Base-by-base conservation (phyloP, 2,329 filamentous ascomycete species). In the Pestalotiopsis sp. region DNA sequence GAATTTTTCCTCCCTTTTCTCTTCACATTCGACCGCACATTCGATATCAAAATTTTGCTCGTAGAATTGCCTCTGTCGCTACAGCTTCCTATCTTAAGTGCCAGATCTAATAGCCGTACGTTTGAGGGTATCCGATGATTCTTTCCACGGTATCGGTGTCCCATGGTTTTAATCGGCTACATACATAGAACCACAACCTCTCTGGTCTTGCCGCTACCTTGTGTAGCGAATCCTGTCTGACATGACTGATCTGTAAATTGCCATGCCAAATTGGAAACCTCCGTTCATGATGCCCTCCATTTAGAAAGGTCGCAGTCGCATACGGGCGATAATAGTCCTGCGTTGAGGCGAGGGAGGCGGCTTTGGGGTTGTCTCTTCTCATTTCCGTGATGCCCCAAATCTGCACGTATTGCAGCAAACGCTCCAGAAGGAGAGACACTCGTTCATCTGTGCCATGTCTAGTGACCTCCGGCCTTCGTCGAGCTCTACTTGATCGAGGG, bases 161-260 rank as follows among this genome's bases (percentile, higher is more conserved):
- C 77, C 60, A 79, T 79, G 77, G 77, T 79, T 76, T 70, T 74
- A 76, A 69, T 74, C 75, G 77, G 77, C 77, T 68, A 78, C 76
- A 79, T 76, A 14, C 64, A 68, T 67, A 14, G 4, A 57, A 38
- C 13, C 6, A 20, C 45, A 23, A 6, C 17, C 45, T n/a, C 11
- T 9, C 9, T n/a, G 45, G 17, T 52, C 45, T 52, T 52, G 45
- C 45, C 20, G 17, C 45, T 52, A 9, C 13, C 17, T 17, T 13
- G 17, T 45, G 12, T 45, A 36, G 31, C 31, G 31, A 17, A 45
- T 17, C 12, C 45, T 52, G 45, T 6, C 17, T n/a, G 45, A n/a
- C 20, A 20, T 52, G 17, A 52, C 45, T 20, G 17, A 52, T 52
- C n/a, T 52, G 45, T 52, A 52, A 52, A 52, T 23, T 20, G 9